These are phyloP conservation scores for Flaveria brownii DNA, from an alignment of 129 eudicot genomes.

Conservation along the genomic window DNA sequence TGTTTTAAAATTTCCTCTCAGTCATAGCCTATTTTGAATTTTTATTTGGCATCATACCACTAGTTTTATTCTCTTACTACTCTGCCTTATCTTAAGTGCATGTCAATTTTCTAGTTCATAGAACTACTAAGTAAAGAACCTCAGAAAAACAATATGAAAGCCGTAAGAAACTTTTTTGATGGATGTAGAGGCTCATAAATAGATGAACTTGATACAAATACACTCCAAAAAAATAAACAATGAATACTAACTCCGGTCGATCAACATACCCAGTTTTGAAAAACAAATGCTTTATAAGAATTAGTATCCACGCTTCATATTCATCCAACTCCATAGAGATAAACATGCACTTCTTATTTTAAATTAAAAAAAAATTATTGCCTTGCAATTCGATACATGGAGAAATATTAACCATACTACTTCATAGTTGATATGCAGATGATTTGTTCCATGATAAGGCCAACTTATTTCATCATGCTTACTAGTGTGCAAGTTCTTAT, in stretches of 20 bases:
- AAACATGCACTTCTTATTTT: background rate
- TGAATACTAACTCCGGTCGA: background rate
- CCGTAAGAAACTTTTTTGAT: background rate
- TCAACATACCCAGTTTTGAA: background rate
- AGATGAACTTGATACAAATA: constrained; percentile 1
- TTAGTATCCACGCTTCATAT: background rate
- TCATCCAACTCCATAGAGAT: background rate
- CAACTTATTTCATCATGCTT: constrained; percentile 5
- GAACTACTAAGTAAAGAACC: background rate
- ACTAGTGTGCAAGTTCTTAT: background rate
- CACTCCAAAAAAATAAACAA: background rate
- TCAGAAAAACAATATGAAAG: background rate
- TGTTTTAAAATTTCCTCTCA: background rate
- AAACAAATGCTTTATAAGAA: background rate
- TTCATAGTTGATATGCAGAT: background rate
- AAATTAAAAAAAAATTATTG: background rate
- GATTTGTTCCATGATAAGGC: background rate
- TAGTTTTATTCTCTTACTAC: background rate
- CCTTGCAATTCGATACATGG: background rate
- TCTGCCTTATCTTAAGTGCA: background rate
- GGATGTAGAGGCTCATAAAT: constrained; percentile 1
- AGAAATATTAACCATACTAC: background rate
- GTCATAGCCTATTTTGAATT: no score
- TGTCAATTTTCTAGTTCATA: background rate
- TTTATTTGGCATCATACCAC: background rate